A percentile compares a stretch with the other conserved stretches of the same genome.
These are phyloP conservation scores for Bipolaris bicolor DNA, from an alignment of 2,329 filamentous ascomycete genomes.

Conservation along the genomic window DNA sequence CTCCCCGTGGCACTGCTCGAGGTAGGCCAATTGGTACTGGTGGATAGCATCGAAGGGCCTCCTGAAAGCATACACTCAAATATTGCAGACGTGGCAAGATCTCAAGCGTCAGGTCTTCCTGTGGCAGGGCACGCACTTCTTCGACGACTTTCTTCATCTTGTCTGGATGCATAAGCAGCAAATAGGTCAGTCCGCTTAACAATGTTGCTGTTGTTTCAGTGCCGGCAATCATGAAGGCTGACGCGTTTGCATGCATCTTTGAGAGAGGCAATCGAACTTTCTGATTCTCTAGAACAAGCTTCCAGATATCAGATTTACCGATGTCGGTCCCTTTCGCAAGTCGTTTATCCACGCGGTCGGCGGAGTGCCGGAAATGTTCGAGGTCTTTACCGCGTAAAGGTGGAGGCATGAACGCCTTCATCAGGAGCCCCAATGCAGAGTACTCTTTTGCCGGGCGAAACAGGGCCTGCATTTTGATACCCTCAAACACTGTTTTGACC, in stretches of 20 bases:
- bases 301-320: conserved; percentile 46
- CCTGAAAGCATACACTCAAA: conserved; percentile 52
- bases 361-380: conserved; percentile 17
- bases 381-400: conserved; percentile 14
- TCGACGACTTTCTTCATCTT: conserved; percentile 22
- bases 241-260: conserved; percentile 38
- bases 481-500: conserved; percentile 32
- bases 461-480: conserved; percentile 9
- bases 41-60: conserved; percentile 47
- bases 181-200: conserved; percentile 37
- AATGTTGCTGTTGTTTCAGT: conserved; percentile 38
- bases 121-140: conserved; percentile 30
- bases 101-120: conserved; percentile 8
- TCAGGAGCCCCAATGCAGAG: neutral
- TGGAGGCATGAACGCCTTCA: neutral
- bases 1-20: conserved; percentile 34
- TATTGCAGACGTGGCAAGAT: conserved; percentile 43
- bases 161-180: conserved; percentile 27
- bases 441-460: neutral
- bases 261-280: conserved; percentile 21
- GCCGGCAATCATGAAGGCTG: conserved; percentile 35
- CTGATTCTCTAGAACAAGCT: conserved; percentile 42
- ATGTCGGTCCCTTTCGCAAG: conserved; percentile 11
- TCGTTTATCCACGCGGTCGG: neutral
- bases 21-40: conserved; percentile 44